Evolutionary conservation across 2,329 filamentous ascomycete species (phyloP), one percentile per base, ranked within the genome.

Genomic region (Boeremia lycopersici): DNA sequence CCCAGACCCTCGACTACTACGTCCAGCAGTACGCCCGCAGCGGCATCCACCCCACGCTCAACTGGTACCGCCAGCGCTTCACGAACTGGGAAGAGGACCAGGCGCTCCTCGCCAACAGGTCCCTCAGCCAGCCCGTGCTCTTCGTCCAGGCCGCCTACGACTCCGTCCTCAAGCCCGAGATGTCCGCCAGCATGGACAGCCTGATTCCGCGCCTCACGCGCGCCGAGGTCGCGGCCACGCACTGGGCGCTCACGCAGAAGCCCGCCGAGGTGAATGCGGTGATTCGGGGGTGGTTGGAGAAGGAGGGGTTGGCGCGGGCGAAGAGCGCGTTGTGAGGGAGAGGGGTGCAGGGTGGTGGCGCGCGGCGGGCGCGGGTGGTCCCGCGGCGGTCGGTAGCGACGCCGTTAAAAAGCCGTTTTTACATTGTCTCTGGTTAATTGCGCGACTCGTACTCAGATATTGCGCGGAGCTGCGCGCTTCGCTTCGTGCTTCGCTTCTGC

Each of bases 221-320:
- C 56, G 81, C 77, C 8, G 84, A 89, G 71, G 87, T 96, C 49
- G 75, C 87, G 31, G 82, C 88, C 0, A 79, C 82, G 15, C 95
- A 98, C 76, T 98, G 93, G 93, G 90, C 88, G 40, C 76, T 96
- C 70, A 87, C 86, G 79, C 85, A 96, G 79, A 84, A 84, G 60
- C 82, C 88, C 0, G 83, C 81, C 19, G 84, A 88, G 64, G 84
- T 91, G 3, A 97, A 97, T 74, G 73, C 70, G 44, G 78, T 86
- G 56, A 80, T 96, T 63, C 80, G 78, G 51, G 79, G 82, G 53
- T 96, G 92, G 84, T 62, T 96, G 56, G 81, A 83, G 54, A 77
- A 75, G 13, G 80, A 87, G 38, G 81, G 79, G 2, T 79, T 80
- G 63, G 75, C 71, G 25, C 75, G 65, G 57, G 43, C 39, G 42